These are phyloP conservation scores for Xylaria longipes DNA, from an alignment of 495 filamentous ascomycete genomes.

Conservation along the genomic window DNA sequence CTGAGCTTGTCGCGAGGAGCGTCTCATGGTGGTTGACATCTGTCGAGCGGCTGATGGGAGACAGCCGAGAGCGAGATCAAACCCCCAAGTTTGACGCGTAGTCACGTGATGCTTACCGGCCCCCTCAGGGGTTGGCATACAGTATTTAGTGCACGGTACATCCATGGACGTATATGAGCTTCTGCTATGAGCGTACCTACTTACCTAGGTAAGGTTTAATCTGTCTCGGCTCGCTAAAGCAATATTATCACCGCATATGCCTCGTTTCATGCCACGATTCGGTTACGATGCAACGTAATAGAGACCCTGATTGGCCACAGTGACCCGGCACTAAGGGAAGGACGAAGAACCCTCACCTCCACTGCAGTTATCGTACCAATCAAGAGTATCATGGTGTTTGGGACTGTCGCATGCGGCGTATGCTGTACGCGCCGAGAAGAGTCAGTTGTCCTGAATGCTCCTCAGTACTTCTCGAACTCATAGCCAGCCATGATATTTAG, in stretches of 20 bases:
- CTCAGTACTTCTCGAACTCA: background rate
- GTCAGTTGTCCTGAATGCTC: background rate
- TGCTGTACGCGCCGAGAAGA: background rate
- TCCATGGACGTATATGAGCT: too few species aligned
- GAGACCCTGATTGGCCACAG: background rate
- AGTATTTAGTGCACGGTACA: too few species aligned
- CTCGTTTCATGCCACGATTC: background rate
- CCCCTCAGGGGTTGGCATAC: too few species aligned
- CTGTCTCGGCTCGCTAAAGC: background rate
- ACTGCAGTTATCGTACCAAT: background rate
- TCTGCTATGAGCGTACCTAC: too few species aligned
- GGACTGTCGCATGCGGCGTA: background rate
- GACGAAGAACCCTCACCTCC: background rate
- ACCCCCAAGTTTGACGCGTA: conserved; percentile 7
- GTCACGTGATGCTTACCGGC: conserved; percentile 13
- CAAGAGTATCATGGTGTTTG: background rate
- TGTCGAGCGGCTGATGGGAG: background rate
- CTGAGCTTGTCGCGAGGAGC: conserved; percentile 20
- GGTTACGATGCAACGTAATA: background rate
- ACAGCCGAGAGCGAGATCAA: background rate
- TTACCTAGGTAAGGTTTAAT: background rate
- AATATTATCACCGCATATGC: background rate
- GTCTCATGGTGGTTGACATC: conserved; percentile 18
- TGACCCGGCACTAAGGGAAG: background rate
- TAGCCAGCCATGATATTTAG: background rate